Evolutionary conservation across 2,329 filamentous ascomycete genomes (phyloP), one percentile per base, ranked within the genome.

Genomic region (Diaporthe sp.): DNA sequence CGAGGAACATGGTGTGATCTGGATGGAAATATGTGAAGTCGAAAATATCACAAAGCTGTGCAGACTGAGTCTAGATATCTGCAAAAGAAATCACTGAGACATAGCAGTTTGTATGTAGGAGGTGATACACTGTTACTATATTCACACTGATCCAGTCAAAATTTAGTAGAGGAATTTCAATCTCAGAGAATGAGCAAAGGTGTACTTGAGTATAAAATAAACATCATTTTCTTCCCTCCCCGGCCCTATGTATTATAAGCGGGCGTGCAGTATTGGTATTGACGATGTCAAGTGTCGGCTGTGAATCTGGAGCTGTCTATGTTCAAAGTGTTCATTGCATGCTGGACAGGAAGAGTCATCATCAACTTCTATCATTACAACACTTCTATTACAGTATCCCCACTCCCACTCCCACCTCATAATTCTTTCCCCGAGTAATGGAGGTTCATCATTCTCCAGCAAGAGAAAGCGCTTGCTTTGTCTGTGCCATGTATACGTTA

Each of bases 331-430:
- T 27, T 37, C 8, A 39, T 39, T 50, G 32, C 44, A 68, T 22
- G 8, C 10, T 15, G n/a, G 61, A 51, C 30, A 39, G 19, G 12
- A 22, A 37, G 19, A 51, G 19, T 19, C n/a, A 25, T 53, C 44
- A 39, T 22, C 44, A 66, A 27, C 25, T 35, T 59, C 42, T 70
- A 66, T 75, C 65, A 70, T 70, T 75, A 73, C 71, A 70, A 66
- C 70, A 73, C 22, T 59, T 70, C 56, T 75, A 70, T 73, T 70
- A 75, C 73, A 70, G 22, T 44, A 66, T 17, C 17, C 55, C 27
- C 22, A n/a, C 19, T n/a, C 19, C 39, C n/a, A 47, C 19, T n/a
- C 19, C 39, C n/a, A 47, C 19, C 19, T 65, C 59, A 32, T 15
- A 37, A 58, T 56, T 51, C 32, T 50, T 25, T 44, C 56, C 15